These are phyloP conservation scores for Tuber microsphaerosporum DNA, from an alignment of 495 filamentous ascomycete genomes.

Conservation along the genomic window DNA sequence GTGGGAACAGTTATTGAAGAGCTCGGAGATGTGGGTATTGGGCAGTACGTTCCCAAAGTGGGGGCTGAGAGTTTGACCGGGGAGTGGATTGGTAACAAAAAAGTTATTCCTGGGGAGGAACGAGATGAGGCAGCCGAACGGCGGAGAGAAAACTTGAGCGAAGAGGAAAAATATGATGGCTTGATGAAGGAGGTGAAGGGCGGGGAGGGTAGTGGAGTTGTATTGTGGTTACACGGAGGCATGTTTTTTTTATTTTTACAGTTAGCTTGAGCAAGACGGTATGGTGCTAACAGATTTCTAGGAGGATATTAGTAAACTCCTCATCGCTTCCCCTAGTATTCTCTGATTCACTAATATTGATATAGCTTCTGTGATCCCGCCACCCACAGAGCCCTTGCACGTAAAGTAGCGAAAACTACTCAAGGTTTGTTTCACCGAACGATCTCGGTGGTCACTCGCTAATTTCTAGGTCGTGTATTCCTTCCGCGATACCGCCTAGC, in stretches of 20 bases:
- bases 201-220: constrained; percentile 53
- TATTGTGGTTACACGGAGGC: constrained; percentile 86
- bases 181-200: constrained; percentile 60
- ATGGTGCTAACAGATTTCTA: constrained; percentile 7
- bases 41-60: constrained; percentile 54
- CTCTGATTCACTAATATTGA: constrained; percentile 10
- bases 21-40: constrained; percentile 45
- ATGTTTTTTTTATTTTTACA: constrained; percentile 53
- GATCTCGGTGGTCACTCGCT: background rate
- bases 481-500: constrained; percentile 81
- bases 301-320: constrained; percentile 43
- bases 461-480: constrained; percentile 50
- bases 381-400: constrained; percentile 51
- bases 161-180: constrained; percentile 63
- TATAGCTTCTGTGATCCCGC: constrained; percentile 64
- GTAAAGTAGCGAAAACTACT: constrained; percentile 48
- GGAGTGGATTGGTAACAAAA: constrained; percentile 79
- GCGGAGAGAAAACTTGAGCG: constrained; percentile 51
- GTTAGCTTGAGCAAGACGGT: background rate
- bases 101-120: constrained; percentile 48
- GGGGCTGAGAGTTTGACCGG: constrained; percentile 49
- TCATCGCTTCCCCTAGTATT: background rate
- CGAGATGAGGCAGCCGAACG: constrained; percentile 41
- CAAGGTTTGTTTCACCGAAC: constrained; percentile 41
- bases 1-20: constrained; percentile 55